Base-by-base conservation (phyloP, 2,329 filamentous ascomycete genomes). In the Arthrobotrys conoides region DNA sequence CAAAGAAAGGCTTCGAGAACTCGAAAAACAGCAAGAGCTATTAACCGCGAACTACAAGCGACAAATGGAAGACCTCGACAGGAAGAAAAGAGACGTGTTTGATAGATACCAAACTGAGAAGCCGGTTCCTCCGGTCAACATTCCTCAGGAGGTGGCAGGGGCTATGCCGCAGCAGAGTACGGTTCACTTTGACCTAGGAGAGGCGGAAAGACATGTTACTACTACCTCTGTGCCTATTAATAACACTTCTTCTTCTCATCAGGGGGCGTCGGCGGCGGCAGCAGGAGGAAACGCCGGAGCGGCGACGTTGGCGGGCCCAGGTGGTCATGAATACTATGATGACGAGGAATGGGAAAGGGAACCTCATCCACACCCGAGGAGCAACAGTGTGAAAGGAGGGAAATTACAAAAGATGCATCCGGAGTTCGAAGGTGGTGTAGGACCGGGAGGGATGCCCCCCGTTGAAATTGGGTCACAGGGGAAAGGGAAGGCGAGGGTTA, bases 41-140 rank as follows among this genome's bases (percentile, higher is more conserved):
- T 53, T 77, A 8, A 77, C 73, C 0, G 49, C 67, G 27, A 77
- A 71, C 33, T 77, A 77, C 22, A 71, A 71, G 18, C 73, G 73
- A 24, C 73, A 77, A 44, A 77, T 77, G 73, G 73, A 77, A 22
- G 73, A 77, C 12, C 53, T 77, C 12, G 73, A 77, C 61, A 51
- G 73, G 1, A 71, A 66, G 36, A 77, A 77, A 33, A 61, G 73
- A 24, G 73, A 77, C 14, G 67, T 71, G 6, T 77, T 77, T 38
- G 73, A 77, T 33, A 55, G 36, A 10, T 77, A 77, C 49, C 73
- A 71, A 12, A 57, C 73, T 12, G 73, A 77, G 18, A 77, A 71
- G 18, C 24, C 61, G 0, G 61, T 67, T 0, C 73, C 73, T n/a
- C 72, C 72, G 10, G 73, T 77, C 4, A 77, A 71, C 44, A 61